Evolutionary conservation across 2,329 filamentous ascomycete genomes (phyloP).

Genomic region (Cercospora nicotianae): DNA sequence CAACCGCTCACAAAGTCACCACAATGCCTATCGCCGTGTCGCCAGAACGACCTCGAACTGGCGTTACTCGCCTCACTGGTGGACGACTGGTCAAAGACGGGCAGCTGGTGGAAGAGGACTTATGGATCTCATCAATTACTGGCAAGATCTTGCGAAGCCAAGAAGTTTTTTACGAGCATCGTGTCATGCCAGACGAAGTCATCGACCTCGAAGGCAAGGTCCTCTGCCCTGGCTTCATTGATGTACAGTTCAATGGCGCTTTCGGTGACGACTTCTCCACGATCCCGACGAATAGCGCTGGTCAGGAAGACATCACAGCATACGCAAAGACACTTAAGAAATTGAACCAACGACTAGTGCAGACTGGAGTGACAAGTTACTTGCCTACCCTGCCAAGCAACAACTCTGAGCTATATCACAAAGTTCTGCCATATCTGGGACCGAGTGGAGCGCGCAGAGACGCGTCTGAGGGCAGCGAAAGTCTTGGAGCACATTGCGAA

Average conservation of each 20-base stretch:
- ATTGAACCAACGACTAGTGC: slow-evolving; percentile 69
- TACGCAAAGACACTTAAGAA: slow-evolving; percentile 72
- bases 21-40: slow-evolving; percentile 45
- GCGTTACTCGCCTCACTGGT: slow-evolving; percentile 66
- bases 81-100: slow-evolving; percentile 73
- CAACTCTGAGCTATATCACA: slow-evolving; percentile 75
- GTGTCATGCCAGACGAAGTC: slow-evolving; percentile 68
- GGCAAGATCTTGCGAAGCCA: slow-evolving; percentile 78
- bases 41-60: slow-evolving; percentile 42
- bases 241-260: slow-evolving; percentile 87
- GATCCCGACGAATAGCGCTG: slow-evolving; percentile 49
- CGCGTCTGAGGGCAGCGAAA: slow-evolving; percentile 73
- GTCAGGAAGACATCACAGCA: slow-evolving; percentile 49
- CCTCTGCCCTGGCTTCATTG: slow-evolving; percentile 81
- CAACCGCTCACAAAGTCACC: background rate
- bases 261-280: slow-evolving; percentile 92
- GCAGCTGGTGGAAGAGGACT: slow-evolving; percentile 69
- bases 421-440: slow-evolving; percentile 74
- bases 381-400: slow-evolving; percentile 84
- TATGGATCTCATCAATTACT: slow-evolving; percentile 82
- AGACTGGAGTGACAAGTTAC: slow-evolving; percentile 85
- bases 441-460: slow-evolving; percentile 64
- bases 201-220: slow-evolving; percentile 82
- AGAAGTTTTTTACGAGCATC: slow-evolving; percentile 65
- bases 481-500: slow-evolving; percentile 86